These are phyloP conservation scores for Auxenochlorella protothecoides DNA, from an alignment of 139 green algal genomes.

Conservation along the genomic window DNA sequence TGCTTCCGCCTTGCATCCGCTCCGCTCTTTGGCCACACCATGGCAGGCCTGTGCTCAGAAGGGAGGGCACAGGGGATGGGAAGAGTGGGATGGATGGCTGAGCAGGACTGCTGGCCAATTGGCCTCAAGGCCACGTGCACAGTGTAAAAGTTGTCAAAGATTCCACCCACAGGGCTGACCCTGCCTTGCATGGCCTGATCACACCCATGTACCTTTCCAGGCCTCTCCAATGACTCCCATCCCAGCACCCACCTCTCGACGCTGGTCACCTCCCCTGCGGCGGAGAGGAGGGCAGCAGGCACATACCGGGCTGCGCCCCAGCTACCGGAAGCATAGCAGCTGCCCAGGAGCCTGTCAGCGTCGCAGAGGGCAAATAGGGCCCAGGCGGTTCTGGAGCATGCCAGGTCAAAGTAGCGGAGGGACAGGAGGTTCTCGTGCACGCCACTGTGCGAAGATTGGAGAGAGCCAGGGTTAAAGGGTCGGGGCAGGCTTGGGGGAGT, in stretches of 20 bases:
- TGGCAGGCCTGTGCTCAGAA: too few relatives aligned
- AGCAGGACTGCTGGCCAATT: too few relatives aligned
- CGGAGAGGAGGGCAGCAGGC: conserved; percentile 32
- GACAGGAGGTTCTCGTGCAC: conserved; percentile 56
- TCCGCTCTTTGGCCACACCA: too few relatives aligned
- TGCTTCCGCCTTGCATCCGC: too few relatives aligned
- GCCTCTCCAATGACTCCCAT: too few relatives aligned
- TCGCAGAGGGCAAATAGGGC: conserved; percentile 23
- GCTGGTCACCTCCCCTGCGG: conserved; percentile 15
- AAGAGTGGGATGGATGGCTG: too few relatives aligned
- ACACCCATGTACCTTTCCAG: too few relatives aligned
- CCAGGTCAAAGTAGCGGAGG: conserved; percentile 55
- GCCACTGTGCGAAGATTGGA: conserved; percentile 11
- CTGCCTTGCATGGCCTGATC: too few relatives aligned
- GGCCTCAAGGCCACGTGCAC: too few relatives aligned
- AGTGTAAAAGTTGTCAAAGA: too few relatives aligned
- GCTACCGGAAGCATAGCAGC: conserved; percentile 27
- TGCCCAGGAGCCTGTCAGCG: conserved; percentile 38
- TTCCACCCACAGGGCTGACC: too few relatives aligned
- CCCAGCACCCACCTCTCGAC: conserved; percentile 20
- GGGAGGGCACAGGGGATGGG: too few relatives aligned
- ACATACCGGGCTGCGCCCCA: conserved; percentile 43
- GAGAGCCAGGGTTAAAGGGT: neutral
- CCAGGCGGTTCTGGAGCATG: neutral
- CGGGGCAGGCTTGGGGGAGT: neutral